These are phyloP conservation scores for Suhomyces xylopsoci DNA, from an alignment of 805 yeast genomes.

Conservation along the genomic window DNA sequence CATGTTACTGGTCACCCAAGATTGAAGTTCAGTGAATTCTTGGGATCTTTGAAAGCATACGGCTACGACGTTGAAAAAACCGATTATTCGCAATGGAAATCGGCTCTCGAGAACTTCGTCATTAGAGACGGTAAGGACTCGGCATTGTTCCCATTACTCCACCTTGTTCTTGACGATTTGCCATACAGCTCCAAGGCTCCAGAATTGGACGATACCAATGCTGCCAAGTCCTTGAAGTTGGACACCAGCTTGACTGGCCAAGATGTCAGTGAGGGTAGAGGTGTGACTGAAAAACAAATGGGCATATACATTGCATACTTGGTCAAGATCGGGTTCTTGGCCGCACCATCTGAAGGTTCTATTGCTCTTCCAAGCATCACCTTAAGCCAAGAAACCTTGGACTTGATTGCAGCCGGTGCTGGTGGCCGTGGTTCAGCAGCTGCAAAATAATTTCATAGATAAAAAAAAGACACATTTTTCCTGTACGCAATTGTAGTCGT, in stretches of 20 bases:
- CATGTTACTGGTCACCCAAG: slow-evolving; percentile 99
- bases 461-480: neutral
- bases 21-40: slow-evolving; percentile 70
- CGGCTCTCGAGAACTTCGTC: slow-evolving; percentile 70
- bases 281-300: slow-evolving; percentile 64
- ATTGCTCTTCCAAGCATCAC: slow-evolving; percentile 52
- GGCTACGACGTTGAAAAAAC: slow-evolving; percentile 67
- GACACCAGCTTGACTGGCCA: slow-evolving; percentile 64
- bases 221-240: slow-evolving; percentile 60
- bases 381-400: slow-evolving; percentile 54
- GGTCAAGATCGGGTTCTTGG: slow-evolving; percentile 75
- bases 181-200: slow-evolving; percentile 94
- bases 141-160: slow-evolving; percentile 89
- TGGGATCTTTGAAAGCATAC: slow-evolving; percentile 59
- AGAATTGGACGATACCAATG: slow-evolving; percentile 85
- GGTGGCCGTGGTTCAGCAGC: slow-evolving; percentile 70
- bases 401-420: slow-evolving; percentile 58
- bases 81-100: slow-evolving; percentile 79
- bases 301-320: slow-evolving; percentile 80
- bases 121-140: slow-evolving; percentile 64
- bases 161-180: slow-evolving; percentile 88
- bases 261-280: slow-evolving; percentile 68
- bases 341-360: slow-evolving; percentile 51
- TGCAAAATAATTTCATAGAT: slow-evolving; percentile 20
- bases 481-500: neutral